A percentile compares a stretch with the other conserved stretches of the same genome.
These are phyloP conservation scores for Zarea fungicola DNA, from an alignment of 2,329 filamentous ascomycete genomes.

Conservation along the genomic window DNA sequence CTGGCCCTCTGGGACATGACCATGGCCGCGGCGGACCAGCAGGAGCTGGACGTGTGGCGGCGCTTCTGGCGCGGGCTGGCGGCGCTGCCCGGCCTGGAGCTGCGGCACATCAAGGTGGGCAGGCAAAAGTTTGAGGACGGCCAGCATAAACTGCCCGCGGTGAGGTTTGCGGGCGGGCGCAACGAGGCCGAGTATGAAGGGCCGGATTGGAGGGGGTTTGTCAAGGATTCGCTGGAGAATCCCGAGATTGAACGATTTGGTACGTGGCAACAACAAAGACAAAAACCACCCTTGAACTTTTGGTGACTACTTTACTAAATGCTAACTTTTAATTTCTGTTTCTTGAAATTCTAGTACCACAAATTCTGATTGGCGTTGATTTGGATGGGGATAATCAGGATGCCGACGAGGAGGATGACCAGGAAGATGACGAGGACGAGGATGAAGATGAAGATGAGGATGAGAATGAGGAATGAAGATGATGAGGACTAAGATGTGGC, in stretches of 20 bases:
- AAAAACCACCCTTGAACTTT: too few relatives aligned
- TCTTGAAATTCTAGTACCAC: not conserved
- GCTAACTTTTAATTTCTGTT: too few relatives aligned
- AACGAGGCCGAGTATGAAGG: constrained; percentile 27
- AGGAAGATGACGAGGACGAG: not conserved
- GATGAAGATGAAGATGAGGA: not conserved
- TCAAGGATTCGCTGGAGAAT: constrained; percentile 21
- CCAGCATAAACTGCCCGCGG: not conserved
- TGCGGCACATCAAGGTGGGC: constrained; percentile 29
- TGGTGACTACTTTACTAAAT: too few relatives aligned
- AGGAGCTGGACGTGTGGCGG: constrained; percentile 29
- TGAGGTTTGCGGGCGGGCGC: not conserved
- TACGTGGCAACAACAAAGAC: not conserved
- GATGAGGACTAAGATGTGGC: too few relatives aligned
- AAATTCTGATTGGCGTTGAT: not conserved
- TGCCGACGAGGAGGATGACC: not conserved
- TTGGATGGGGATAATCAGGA: not conserved
- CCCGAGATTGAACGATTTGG: constrained; percentile 1
- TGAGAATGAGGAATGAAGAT: not conserved
- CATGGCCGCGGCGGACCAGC: not conserved
- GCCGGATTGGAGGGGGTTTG: constrained; percentile 30
- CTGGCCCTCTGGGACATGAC: constrained; percentile 43
- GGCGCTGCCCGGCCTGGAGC: constrained; percentile 25
- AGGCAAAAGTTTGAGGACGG: constrained; percentile 20
- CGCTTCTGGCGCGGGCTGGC: constrained; percentile 32